Evolutionary conservation across 164 flowering plant genomes (phyloP), one percentile per base, ranked within the genome.

Genomic region (Magnolia changhungtana): DNA sequence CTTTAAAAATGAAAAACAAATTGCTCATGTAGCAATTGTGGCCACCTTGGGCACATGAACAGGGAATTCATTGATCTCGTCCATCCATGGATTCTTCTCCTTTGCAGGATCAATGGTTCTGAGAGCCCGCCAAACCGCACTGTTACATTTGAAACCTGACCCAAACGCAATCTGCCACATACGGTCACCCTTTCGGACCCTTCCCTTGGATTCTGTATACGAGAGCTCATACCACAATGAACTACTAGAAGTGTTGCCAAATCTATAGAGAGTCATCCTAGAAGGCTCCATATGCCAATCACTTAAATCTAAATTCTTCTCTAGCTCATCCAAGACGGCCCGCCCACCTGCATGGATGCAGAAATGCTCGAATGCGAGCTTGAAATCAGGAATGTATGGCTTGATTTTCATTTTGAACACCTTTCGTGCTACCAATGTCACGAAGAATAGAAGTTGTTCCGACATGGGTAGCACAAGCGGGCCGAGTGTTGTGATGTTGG

Each of bases 241-340:
- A 79, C 93, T 87, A 80, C 91, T 89, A 1, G 93, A 90, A 31
- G 93, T 90, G 85, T 90, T 90, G 8, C 93, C 93, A 61, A 89
- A 90, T 9, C 90, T 81, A 72, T 84, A 23, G 3, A 90, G 87
- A 0, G 91, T 90, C 93, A 90, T 90, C 81, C 93, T 83, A 2
- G 96, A 91, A 18, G 96, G 96, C 69, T 91, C 92, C 96, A 92
- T 90, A 63, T 92, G 96, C 92, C 91, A 86, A 7, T 87, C 82
- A 18, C 52, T 80, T 1, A 92, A 83, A 7, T 87, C 90, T 13
- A 92, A 86, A 51, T 90, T 92, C 84, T 90, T 90, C 92, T 92
- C 94, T 14, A 90, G 73, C 78, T 90, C 96, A 71, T 92, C 94
- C 67, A 92, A 69, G 55, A 92, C 96, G 0, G 89, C 96, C 74